Percentiles rank a stretch among this genome's conserved stretches.
Evolutionary conservation across 2,329 filamentous ascomycete species (phyloP).

Genomic region (Coleophoma eucalyptorum): DNA sequence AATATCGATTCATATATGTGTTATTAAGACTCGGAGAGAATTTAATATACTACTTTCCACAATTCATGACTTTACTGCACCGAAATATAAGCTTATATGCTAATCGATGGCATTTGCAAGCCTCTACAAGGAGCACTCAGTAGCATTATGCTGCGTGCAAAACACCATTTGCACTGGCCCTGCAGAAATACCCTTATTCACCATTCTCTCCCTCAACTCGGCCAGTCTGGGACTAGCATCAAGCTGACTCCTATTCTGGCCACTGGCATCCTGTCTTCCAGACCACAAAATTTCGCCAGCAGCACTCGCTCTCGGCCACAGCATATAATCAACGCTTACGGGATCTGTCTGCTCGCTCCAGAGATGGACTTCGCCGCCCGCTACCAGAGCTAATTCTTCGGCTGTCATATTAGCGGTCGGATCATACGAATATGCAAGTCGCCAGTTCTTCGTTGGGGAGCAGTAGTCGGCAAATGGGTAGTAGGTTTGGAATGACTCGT

Average conservation of each 20-base stretch:
- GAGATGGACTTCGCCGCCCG: slow-evolving; percentile 78
- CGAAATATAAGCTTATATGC: too few species aligned
- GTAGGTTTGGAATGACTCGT: slow-evolving; percentile 45
- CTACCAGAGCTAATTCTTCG: slow-evolving; percentile 60
- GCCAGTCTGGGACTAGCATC: slow-evolving; percentile 66
- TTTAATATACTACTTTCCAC: too few species aligned
- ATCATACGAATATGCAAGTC: slow-evolving; percentile 75
- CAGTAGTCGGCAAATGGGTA: slow-evolving; percentile 83
- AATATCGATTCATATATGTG: too few species aligned
- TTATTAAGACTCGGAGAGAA: too few species aligned
- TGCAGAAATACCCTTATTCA: slow-evolving; percentile 61
- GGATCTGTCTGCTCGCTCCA: slow-evolving; percentile 81
- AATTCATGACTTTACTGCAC: too few species aligned
- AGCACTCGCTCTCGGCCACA: slow-evolving; percentile 75
- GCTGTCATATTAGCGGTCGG: slow-evolving; percentile 61
- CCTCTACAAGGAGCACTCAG: slow-evolving; percentile 35
- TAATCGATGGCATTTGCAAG: too few species aligned
- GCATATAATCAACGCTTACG: slow-evolving; percentile 67
- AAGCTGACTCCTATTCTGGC: slow-evolving; percentile 67
- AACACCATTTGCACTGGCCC: slow-evolving; percentile 69
- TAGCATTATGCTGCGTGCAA: slow-evolving; percentile 60
- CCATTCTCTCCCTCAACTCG: slow-evolving; percentile 73
- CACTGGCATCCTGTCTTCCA: slow-evolving; percentile 60
- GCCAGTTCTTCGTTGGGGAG: slow-evolving; percentile 76
- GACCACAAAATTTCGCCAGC: slow-evolving; percentile 81